Evolutionary conservation across 176 grass and related monocot genomes (phyloP).

Genomic region (Carex kokanica): DNA sequence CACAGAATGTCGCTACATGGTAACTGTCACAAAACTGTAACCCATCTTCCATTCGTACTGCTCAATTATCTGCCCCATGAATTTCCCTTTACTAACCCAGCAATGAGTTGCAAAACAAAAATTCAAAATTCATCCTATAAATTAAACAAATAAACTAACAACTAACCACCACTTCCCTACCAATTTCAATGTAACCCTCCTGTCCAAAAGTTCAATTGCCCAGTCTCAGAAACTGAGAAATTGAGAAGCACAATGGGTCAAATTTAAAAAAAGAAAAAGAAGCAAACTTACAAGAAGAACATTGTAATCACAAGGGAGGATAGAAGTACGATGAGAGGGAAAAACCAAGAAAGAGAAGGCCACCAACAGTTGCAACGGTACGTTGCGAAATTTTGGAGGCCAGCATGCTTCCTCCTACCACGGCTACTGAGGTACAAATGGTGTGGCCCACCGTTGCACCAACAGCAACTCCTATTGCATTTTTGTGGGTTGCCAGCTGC

Average conservation of each 20-base stretch:
- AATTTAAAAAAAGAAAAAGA: neutral
- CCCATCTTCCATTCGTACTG: neutral
- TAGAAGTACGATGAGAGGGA: slow-evolving; percentile 93
- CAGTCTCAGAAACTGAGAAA: slow-evolving; percentile 1
- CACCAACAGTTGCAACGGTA: slow-evolving; percentile 74
- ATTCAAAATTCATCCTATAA: neutral
- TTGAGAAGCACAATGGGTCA: neutral
- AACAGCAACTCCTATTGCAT: slow-evolving; percentile 68
- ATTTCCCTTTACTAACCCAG: slow-evolving; percentile 11
- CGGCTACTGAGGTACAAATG: slow-evolving; percentile 80
- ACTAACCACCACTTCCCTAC: neutral
- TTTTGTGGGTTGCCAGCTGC: slow-evolving; percentile 94
- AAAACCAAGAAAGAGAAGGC: slow-evolving; percentile 86
- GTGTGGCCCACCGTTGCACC: slow-evolving; percentile 87
- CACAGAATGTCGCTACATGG: neutral
- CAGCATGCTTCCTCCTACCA: slow-evolving; percentile 90
- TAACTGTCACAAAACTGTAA: slow-evolving; percentile 8
- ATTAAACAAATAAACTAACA: slow-evolving; percentile 9
- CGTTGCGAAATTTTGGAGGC: slow-evolving; percentile 92
- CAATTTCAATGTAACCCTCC: neutral
- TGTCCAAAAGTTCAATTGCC: neutral
- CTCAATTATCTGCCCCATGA: neutral
- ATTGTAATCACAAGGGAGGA: slow-evolving; percentile 71
- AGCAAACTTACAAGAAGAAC: neutral
- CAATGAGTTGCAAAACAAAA: slow-evolving; percentile 12